Evolutionary conservation across 2,329 filamentous ascomycete genomes (phyloP), one percentile per base, ranked within the genome.

Genomic region (Botrytis cinerea): DNA sequence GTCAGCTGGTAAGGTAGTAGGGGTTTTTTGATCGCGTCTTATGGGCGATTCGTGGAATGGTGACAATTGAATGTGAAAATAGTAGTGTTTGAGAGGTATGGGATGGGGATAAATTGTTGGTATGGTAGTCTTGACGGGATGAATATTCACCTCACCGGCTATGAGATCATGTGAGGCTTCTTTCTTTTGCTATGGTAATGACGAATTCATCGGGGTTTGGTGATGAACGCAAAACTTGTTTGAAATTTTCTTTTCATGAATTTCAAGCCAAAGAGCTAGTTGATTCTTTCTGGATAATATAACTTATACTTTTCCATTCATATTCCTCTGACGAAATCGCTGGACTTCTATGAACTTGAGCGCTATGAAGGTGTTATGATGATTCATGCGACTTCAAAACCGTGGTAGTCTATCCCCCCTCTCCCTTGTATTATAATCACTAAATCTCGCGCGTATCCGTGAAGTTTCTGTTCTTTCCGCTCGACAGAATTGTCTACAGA

Each of bases 371-470:
- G 8, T 25, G n/a, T n/a, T 40, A 9, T 18, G 22, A 61, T n/a
- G 35, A 61, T 61, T 40, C 12, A 22, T 40, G 22, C 10, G 18
- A 0, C 6, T 22, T 40, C 22, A 38, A 61, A 61, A 3, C 5
- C 12, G 4, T 1, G 32, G 22, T 38, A 3, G 3, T n/a, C 20
- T 8, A 16, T 1, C 22, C 16, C 0, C 14, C 32, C 22, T 16
- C 14, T 12, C 2, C 35, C 7, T 38, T 61, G 6, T 6, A 25
- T 40, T 0, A 40, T 61, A 25, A 1, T 6, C 59, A 61, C 22
- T 4, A 25, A 60, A 22, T 12, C 35, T 40, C 6, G 2, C 59
- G 16, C 3, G 6, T 4, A 16, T 54, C 32, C n/a, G 51, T 28
- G n/a, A 57, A 28, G n/a, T 9, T 12, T 40, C 32, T n/a, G 6